A percentile compares a stretch with the other conserved stretches of the same genome.
These are phyloP conservation scores for Rachicladosporium sp. DNA, from an alignment of 2,329 filamentous ascomycete species.

Conservation along the genomic window DNA sequence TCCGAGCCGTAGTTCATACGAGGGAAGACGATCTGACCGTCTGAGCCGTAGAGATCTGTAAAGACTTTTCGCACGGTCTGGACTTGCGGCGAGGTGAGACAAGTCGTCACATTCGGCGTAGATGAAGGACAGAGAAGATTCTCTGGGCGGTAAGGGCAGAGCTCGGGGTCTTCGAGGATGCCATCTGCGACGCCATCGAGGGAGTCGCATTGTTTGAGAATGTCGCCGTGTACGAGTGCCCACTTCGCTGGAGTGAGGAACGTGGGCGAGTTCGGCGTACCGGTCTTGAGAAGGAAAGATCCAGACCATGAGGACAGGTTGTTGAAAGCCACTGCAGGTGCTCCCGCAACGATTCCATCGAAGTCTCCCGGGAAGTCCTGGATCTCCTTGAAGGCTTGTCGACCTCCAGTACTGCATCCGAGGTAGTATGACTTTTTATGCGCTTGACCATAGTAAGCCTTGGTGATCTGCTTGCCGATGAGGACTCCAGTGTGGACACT, in stretches of 20 bases:
- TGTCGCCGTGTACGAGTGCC: conserved; percentile 28
- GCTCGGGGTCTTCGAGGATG: conserved; percentile 32
- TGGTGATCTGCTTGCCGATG: conserved; percentile 19
- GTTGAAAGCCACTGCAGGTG: conserved; percentile 31
- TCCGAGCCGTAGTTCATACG: conserved; percentile 39
- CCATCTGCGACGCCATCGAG: conserved; percentile 36
- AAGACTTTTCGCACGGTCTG: conserved; percentile 29
- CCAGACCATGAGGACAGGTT: conserved; percentile 31
- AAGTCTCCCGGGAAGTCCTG: conserved; percentile 35
- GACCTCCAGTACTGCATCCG: conserved; percentile 35
- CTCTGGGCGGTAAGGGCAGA: conserved; percentile 30
- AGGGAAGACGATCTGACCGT: conserved; percentile 36
- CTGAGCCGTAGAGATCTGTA: conserved; percentile 26
- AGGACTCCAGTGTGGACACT: conserved; percentile 18
- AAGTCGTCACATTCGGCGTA: conserved; percentile 24
- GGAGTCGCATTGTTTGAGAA: conserved; percentile 36
- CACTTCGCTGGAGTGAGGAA: conserved; percentile 28
- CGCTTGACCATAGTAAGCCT: conserved; percentile 24
- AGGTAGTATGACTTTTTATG: conserved; percentile 35
- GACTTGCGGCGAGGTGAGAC: conserved; percentile 32
- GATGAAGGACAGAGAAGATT: conserved; percentile 24
- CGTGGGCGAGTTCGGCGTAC: conserved; percentile 23
- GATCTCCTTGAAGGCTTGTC: conserved; percentile 33
- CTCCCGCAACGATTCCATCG: conserved; percentile 34
- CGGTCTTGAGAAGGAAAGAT: conserved; percentile 28